These are phyloP conservation scores for Boletus subcaerulescens DNA, from an alignment of 768 basidiomycete genomes.

Conservation along the genomic window DNA sequence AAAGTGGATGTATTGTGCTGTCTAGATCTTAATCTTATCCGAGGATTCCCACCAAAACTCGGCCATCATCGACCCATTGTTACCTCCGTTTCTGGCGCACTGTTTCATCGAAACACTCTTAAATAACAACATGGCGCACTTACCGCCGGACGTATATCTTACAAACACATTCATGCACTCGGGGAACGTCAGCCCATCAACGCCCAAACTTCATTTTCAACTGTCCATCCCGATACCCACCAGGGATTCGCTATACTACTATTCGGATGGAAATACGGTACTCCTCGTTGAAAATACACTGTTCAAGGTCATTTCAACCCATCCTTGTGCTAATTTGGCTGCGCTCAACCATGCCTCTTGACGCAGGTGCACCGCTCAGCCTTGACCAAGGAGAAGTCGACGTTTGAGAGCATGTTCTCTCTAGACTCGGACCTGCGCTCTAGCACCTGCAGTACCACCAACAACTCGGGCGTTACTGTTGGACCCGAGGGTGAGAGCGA, in stretches of 20 bases:
- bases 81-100: background rate
- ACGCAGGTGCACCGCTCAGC: conserved; percentile 39
- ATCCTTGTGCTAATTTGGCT: conserved; percentile 9
- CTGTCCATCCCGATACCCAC: conserved; percentile 33
- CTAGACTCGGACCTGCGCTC: conserved; percentile 36
- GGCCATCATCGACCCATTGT: background rate
- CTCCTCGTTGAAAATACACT: conserved; percentile 43
- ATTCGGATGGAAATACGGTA: conserved; percentile 39
- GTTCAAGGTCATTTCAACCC: conserved; percentile 43
- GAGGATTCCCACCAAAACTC: conserved; percentile 18
- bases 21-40: conserved; percentile 19
- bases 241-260: conserved; percentile 41
- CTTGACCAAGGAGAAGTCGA: conserved; percentile 44
- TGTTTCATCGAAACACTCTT: conserved; percentile 13
- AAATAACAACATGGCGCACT: conserved; percentile 26
- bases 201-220: conserved; percentile 33
- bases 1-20: conserved; percentile 8
- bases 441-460: conserved; percentile 9
- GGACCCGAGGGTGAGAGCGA: conserved; percentile 48
- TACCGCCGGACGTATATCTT: conserved; percentile 31
- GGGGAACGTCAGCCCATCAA: conserved; percentile 29
- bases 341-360: conserved; percentile 20
- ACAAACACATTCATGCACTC: conserved; percentile 35
- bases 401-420: conserved; percentile 47
- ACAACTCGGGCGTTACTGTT: conserved; percentile 26